Percentiles rank a stretch among this genome's conserved stretches.
These are phyloP conservation scores for Xenosphaeropsis pyriputrescens DNA, from an alignment of 2,329 filamentous ascomycete species.

Conservation along the genomic window DNA sequence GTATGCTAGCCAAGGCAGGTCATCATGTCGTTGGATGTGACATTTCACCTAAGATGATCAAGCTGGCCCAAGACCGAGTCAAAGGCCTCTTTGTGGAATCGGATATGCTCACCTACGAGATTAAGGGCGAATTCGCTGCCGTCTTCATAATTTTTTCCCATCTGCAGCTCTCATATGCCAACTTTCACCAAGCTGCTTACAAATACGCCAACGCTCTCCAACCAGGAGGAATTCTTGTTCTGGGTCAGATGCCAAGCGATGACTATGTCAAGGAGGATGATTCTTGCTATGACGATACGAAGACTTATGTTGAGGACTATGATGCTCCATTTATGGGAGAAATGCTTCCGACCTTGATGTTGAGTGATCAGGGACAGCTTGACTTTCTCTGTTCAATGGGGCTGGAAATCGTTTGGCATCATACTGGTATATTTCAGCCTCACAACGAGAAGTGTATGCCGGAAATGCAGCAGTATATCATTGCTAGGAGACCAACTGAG, in stretches of 20 bases:
- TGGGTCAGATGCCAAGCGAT: constrained; percentile 15
- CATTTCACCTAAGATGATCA: constrained; percentile 17
- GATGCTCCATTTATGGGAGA: constrained; percentile 11
- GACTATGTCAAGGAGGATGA: constrained; percentile 12
- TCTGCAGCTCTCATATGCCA: constrained; percentile 13
- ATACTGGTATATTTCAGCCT: constrained; percentile 10
- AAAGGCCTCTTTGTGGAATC: constrained; percentile 10
- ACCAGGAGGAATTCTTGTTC: constrained; percentile 12
- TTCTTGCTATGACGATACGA: constrained; percentile 14
- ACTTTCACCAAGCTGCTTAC: constrained; percentile 11
- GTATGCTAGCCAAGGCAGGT: constrained; percentile 13
- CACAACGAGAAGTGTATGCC: constrained; percentile 4
- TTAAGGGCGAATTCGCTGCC: constrained; percentile 10
- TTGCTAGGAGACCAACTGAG: no score
- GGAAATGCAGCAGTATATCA: no score
- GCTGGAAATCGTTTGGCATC: constrained; percentile 10
- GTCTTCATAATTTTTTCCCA: constrained; percentile 18
- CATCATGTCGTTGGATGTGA: constrained; percentile 15
- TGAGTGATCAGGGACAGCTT: constrained; percentile 9
- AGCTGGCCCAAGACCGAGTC: constrained; percentile 6
- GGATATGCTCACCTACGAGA: constrained; percentile 13
- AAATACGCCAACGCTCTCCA: constrained; percentile 11
- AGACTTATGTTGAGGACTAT: constrained; percentile 11
- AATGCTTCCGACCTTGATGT: constrained; percentile 8
- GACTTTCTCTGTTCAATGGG: constrained; percentile 11